Evolutionary conservation across 768 basidiomycete species (phyloP), one percentile per base, ranked within the genome.

Genomic region (Naganishia antarctica): DNA sequence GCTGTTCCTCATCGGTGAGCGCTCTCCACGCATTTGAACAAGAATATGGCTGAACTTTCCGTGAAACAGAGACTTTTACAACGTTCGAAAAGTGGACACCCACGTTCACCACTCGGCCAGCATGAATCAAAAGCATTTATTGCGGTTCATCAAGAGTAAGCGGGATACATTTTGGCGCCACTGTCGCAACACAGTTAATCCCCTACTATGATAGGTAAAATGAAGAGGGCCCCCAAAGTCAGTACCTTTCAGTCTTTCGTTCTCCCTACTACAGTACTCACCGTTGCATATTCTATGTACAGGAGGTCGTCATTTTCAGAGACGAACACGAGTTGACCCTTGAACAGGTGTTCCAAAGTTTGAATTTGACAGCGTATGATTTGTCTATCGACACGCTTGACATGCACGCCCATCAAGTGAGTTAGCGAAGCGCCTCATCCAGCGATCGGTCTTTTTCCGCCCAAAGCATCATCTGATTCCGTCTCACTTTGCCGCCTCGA

Each of bases 111-210:
- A 98, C 75, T 94, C 94, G 3, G 96, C 93, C 66, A 90, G 90
- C 79, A 97, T 98, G 93, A 99, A 99, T 76, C 96, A 99, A 78
- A 99, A 99, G 77, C 96, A 99, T 79, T 80, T 99, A 21, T 80
- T 99, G 13, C 90, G 96, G 9, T 98, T 99, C 80, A 97, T 99
- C 81, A 99, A 99, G 78, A 86, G 87, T n/a, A 94, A n/a, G 50
- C 32, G 21, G 18, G n/a, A n/a, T n/a, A n/a, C n/a, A n/a, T n/a
- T n/a, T n/a, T n/a, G n/a, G n/a, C n/a, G n/a, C n/a, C n/a, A n/a
- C n/a, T n/a, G n/a, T n/a, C n/a, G n/a, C n/a, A n/a, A n/a, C n/a
- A n/a, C n/a, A n/a, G 94, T 18, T 11, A 18, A 37, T 1, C 3
- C 28, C 18, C 11, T 7, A 34, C 50, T 32, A 21, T 29, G 16